Percentiles rank a stretch among this genome's conserved stretches.
Evolutionary conservation across 2,329 filamentous ascomycete genomes (phyloP).

Genomic region (Fusarium sp.): DNA sequence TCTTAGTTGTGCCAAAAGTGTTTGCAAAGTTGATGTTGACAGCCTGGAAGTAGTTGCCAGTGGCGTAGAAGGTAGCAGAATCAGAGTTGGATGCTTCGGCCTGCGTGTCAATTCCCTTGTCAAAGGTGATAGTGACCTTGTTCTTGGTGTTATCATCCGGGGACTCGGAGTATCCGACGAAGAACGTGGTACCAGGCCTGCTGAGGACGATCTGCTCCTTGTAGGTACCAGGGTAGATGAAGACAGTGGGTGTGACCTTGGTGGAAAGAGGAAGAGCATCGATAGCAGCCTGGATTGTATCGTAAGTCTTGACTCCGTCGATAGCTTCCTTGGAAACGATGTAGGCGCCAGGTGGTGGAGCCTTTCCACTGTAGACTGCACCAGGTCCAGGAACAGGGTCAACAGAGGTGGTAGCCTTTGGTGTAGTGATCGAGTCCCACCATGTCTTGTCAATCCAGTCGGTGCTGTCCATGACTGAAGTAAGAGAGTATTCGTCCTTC

Average conservation of each 20-base stretch:
- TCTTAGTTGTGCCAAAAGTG: slow-evolving; percentile 38
- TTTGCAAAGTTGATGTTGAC: slow-evolving; percentile 48
- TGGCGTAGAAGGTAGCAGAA: slow-evolving; percentile 46
- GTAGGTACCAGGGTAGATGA: slow-evolving; percentile 45
- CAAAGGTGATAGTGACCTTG: slow-evolving; percentile 44
- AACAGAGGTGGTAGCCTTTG: slow-evolving; percentile 21
- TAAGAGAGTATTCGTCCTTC: slow-evolving; percentile 36
- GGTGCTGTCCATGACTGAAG: slow-evolving; percentile 41
- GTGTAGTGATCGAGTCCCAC: slow-evolving; percentile 44
- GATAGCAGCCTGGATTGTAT: slow-evolving; percentile 53
- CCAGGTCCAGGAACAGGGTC: slow-evolving; percentile 40
- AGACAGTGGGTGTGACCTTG: slow-evolving; percentile 48
- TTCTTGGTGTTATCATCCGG: slow-evolving; percentile 48
- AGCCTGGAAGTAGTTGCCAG: slow-evolving; percentile 46
- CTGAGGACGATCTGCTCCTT: slow-evolving; percentile 44
- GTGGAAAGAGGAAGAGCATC: slow-evolving; percentile 54
- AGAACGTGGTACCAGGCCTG: slow-evolving; percentile 31
- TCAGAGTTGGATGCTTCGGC: slow-evolving; percentile 45
- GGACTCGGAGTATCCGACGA: slow-evolving; percentile 41
- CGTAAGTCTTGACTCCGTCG: slow-evolving; percentile 22
- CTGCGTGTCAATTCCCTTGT: slow-evolving; percentile 44
- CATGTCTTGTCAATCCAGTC: slow-evolving; percentile 47
- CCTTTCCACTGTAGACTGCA: slow-evolving; percentile 56
- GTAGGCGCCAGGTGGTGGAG: slow-evolving; percentile 48
- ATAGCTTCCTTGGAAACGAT: slow-evolving; percentile 45